Percentiles rank a stretch among this genome's conserved stretches.
phyloP scores from a whole-genome alignment of 148 eudicot species.

The Beta vulgaris region DNA sequence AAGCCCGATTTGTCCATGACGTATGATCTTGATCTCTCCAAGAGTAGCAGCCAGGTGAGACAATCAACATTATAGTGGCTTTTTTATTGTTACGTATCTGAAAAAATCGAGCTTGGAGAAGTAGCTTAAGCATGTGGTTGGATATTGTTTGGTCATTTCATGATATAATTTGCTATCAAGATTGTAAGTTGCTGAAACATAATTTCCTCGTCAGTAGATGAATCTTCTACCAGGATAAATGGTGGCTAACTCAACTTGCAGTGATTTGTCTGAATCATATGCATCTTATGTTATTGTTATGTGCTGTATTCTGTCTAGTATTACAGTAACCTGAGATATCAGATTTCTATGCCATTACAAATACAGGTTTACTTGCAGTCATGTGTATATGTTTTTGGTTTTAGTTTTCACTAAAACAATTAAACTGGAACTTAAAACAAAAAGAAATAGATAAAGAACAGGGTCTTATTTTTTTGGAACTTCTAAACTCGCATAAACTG shows the following conservation, averaged over 20 bases:
- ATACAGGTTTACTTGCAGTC: no score
- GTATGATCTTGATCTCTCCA: constrained; percentile 62
- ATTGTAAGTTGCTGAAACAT: neutral
- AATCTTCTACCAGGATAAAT: neutral
- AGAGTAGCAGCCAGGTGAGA: constrained; percentile 42
- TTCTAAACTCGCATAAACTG: no score
- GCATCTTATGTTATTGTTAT: neutral
- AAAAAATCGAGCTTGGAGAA: neutral
- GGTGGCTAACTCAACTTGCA: neutral
- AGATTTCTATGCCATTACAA: no score
- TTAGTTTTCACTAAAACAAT: no score
- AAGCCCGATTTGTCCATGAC: constrained; percentile 60
- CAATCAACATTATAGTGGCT: neutral
- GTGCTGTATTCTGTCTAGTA: no score
- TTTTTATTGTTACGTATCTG: neutral
- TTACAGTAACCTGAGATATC: no score
- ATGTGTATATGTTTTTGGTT: neutral
- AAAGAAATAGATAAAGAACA: no score
- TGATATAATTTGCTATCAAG: neutral
- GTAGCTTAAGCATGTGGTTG: neutral
- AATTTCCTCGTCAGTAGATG: neutral
- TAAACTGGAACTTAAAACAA: no score
- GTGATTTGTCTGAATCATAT: neutral
- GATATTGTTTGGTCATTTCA: neutral
- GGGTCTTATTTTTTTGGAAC: no score